Conservation (phyloP, 202 grass and related monocot species). For the Panicum virgatum region DNA sequence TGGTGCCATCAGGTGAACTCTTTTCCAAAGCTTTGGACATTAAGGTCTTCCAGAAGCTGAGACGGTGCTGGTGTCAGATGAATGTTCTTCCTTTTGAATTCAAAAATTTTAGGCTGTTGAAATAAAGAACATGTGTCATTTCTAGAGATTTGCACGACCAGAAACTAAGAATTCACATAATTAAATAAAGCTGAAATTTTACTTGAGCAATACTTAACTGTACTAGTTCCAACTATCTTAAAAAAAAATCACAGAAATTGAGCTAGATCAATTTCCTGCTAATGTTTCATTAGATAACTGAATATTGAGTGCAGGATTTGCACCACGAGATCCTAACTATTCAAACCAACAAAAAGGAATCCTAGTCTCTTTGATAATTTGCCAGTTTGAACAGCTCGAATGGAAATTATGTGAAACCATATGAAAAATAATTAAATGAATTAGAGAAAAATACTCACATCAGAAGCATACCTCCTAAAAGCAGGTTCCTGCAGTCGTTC, state of each 20-base stretch:
- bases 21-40: conserved; percentile 55
- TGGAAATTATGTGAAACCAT: not conserved
- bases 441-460: not conserved
- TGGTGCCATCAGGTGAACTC: conserved; percentile 36
- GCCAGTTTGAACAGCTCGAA: not conserved
- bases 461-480: conserved; percentile 39
- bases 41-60: conserved; percentile 14
- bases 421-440: not conserved
- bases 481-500: not conserved
- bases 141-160: conserved; percentile 9
- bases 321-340: not conserved
- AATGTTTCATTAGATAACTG: not conserved
- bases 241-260: not conserved
- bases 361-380: not conserved
- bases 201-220: not conserved
- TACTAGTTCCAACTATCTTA: not conserved
- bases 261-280: not conserved
- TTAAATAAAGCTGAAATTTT: not conserved
- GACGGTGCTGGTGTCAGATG: conserved; percentile 10
- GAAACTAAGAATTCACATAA: conserved; percentile 20
- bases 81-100: conserved; percentile 23
- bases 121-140: conserved; percentile 19
- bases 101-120: conserved; percentile 26
- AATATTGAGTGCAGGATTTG: not conserved
- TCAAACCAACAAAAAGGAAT: conserved; percentile 6